These are phyloP conservation scores for Symbiodinium pilosum DNA, from an alignment of 73 alveolate genomes.

Conservation along the genomic window DNA sequence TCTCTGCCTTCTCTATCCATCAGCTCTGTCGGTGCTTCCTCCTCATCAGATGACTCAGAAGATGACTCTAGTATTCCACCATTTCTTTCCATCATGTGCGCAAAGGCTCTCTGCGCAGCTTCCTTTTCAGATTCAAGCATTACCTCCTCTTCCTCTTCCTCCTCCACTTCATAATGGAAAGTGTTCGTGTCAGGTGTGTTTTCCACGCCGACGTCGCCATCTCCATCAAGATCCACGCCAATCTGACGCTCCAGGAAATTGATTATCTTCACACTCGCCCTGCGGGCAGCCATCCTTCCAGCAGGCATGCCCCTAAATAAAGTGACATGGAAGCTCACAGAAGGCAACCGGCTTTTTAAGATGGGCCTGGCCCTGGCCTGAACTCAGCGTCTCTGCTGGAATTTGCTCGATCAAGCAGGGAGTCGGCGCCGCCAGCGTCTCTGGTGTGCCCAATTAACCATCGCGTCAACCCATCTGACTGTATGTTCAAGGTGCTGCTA, in stretches of 20 bases:
- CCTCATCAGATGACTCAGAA: conserved; percentile 38
- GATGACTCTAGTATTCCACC: conserved; percentile 64
- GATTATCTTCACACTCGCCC: conserved; percentile 16
- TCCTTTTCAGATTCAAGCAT: conserved; percentile 50
- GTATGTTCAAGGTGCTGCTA: too few relatives aligned
- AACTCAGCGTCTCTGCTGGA: too few relatives aligned
- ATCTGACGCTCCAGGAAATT: conserved; percentile 63
- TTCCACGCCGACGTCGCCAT: conserved; percentile 28
- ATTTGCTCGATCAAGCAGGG: too few relatives aligned
- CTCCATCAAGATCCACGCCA: conserved; percentile 50
- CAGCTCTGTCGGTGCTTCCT: background rate
- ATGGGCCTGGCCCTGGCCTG: too few relatives aligned
- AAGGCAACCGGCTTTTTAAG: too few relatives aligned
- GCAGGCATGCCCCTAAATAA: too few relatives aligned
- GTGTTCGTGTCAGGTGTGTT: background rate
- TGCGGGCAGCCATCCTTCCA: conserved; percentile 39
- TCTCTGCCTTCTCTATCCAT: background rate
- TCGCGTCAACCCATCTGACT: too few relatives aligned
- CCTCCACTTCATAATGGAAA: background rate
- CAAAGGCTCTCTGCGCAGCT: conserved; percentile 48
- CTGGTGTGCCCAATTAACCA: too few relatives aligned
- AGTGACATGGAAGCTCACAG: too few relatives aligned
- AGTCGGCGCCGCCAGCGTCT: too few relatives aligned
- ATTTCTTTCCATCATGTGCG: background rate
- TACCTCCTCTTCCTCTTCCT: conserved; percentile 47